Base-by-base conservation (phyloP, 148 eudicot genomes). In the Bassia scoparia region DNA sequence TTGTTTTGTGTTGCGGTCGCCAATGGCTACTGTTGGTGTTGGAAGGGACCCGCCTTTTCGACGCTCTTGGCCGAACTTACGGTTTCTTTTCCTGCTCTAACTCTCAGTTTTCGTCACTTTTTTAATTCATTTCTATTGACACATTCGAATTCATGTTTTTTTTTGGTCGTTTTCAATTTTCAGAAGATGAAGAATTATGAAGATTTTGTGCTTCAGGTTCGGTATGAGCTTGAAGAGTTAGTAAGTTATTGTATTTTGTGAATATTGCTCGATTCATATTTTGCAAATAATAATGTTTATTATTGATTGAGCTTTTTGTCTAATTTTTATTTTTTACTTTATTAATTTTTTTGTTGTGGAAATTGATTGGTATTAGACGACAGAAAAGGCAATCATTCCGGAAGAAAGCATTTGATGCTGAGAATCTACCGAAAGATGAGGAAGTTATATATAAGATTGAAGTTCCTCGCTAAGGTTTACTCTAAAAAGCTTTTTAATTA, bases 221-320 rank as follows among this genome's bases (percentile, higher is more conserved):
- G 99, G 99, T 59, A 96, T 50, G 99, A 96, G 89, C 99, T 96
- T 18, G 99, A 96, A 79, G 99, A 90, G 69, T 89, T 96, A 61
- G 99, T 96, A 81, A 73, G 90, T 41, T 43, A 16, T 41, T 3
- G 13, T 65, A 43, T 23, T 26, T 7, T 49, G 6, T 3, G 18
- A 0, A 18, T n/a, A 20, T 38, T 24, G 8, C 26, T 43, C 7
- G 8, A 41, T 8, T 41, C 0, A 8, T 8, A 41, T 41, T n/a
- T n/a, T n/a, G n/a, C 46, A 4, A 41, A 41, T 8, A 41, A 41
- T 23, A 52, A 3, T 20, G 7, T n/a, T 56, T 10, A 27, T 1
- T 69, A 4, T 23, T 46, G 17, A 20, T 29, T 21, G 15, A 21
- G 26, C 65, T 43, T n/a, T n/a, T 75, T 2, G 34, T n/a, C 9